Evolutionary conservation across 2,329 filamentous ascomycete genomes (phyloP).

Genomic region (Didymella pinodella): DNA sequence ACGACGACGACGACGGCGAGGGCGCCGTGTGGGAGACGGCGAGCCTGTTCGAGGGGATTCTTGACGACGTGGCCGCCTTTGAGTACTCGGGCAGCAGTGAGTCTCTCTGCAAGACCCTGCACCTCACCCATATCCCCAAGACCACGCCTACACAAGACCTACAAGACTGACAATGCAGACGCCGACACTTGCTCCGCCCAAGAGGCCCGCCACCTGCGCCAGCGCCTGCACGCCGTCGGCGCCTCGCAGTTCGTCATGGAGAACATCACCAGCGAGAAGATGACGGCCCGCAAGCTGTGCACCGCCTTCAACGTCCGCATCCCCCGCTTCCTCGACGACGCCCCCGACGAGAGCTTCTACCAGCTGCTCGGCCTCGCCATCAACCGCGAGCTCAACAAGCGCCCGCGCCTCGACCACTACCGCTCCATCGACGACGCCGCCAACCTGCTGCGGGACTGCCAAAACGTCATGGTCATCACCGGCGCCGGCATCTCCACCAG

Average conservation of each 20-base stretch:
- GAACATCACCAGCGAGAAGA: constrained; percentile 62
- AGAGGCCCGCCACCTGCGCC: constrained; percentile 73
- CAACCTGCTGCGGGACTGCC: constrained; percentile 72
- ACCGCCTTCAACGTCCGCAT: constrained; percentile 84
- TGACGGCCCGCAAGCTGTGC: constrained; percentile 82
- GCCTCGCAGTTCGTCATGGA: constrained; percentile 77
- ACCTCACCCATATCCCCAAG: too few relatives aligned
- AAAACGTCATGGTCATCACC: constrained; percentile 91
- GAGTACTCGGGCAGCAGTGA: constrained; percentile 38
- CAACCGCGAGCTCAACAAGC: constrained; percentile 79
- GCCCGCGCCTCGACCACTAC: constrained; percentile 79
- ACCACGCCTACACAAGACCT: too few relatives aligned
- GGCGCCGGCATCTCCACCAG: constrained; percentile 97
- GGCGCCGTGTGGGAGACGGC: constrained; percentile 43
- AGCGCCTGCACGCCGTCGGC: constrained; percentile 77
- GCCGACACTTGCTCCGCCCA: constrained; percentile 44
- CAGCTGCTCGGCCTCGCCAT: constrained; percentile 78
- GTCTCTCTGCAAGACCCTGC: neutral
- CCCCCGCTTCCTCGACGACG: constrained; percentile 75
- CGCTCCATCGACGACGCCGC: constrained; percentile 91
- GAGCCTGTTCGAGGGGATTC: constrained; percentile 47
- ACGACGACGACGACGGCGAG: constrained; percentile 30
- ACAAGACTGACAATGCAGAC: constrained; percentile 22
- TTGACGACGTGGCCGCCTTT: constrained; percentile 43
- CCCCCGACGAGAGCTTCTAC: constrained; percentile 77